Conservation (phyloP, 2,329 filamentous ascomycete species). For the Fusarium staphyleae region DNA sequence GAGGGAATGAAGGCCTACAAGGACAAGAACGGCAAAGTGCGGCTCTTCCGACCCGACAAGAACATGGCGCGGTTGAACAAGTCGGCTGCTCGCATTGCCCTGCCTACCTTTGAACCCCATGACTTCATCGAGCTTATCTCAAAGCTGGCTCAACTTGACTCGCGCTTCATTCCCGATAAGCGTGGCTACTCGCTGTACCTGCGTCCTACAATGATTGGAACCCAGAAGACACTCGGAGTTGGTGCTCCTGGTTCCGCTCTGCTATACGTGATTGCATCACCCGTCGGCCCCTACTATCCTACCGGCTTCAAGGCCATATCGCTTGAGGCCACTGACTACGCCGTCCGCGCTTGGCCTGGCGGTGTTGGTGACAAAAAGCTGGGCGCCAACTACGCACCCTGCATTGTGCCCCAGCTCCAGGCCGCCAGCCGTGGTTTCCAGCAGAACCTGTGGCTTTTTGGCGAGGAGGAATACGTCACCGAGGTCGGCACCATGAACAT, state of each 20-base stretch:
- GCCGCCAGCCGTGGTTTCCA: slow-evolving; percentile 92
- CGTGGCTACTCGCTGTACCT: slow-evolving; percentile 95
- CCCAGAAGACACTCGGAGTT: slow-evolving; percentile 91
- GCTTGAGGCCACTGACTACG: slow-evolving; percentile 94
- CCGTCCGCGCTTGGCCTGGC: slow-evolving; percentile 95
- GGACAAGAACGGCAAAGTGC: slow-evolving; percentile 77
- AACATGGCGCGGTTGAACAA: slow-evolving; percentile 97
- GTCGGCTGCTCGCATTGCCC: slow-evolving; percentile 87
- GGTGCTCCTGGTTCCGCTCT: slow-evolving; percentile 90
- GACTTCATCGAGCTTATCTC: slow-evolving; percentile 82
- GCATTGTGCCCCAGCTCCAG: slow-evolving; percentile 94
- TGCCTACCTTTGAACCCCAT: slow-evolving; percentile 82
- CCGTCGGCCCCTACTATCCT: slow-evolving; percentile 96
- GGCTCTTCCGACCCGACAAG: slow-evolving; percentile 91
- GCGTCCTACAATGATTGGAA: slow-evolving; percentile 96
- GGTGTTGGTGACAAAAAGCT: slow-evolving; percentile 98
- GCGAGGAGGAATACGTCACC: slow-evolving; percentile 92
- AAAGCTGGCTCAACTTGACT: slow-evolving; percentile 79
- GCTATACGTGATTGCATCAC: slow-evolving; percentile 93
- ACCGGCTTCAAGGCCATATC: slow-evolving; percentile 98
- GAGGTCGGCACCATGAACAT: slow-evolving; percentile 99
- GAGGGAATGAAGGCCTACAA: slow-evolving; percentile 99
- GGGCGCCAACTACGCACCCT: slow-evolving; percentile 98
- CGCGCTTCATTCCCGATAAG: slow-evolving; percentile 86
- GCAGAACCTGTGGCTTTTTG: slow-evolving; percentile 98